phyloP scores from a whole-genome alignment of 1,284 basidiomycete species.

The Apiotrichum domesticum region DNA sequence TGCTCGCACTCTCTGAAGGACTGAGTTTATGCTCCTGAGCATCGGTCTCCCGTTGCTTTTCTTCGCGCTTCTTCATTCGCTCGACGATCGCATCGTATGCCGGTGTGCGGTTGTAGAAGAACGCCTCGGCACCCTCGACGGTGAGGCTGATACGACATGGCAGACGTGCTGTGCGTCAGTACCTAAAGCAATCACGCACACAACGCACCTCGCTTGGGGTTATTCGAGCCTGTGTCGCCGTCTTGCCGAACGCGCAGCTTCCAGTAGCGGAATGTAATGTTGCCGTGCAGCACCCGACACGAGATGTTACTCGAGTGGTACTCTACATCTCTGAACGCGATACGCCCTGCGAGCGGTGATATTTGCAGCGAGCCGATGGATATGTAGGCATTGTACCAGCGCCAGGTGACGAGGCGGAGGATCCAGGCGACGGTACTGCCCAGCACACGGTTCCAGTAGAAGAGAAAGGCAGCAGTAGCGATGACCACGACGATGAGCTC shows the following conservation, averaged over 20 bases:
- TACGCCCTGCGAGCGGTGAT: slow-evolving; percentile 76
- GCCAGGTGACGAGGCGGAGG: slow-evolving; percentile 44
- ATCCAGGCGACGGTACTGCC: slow-evolving; percentile 55
- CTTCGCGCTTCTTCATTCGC: slow-evolving; percentile 55
- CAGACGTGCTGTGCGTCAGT: slow-evolving; percentile 41
- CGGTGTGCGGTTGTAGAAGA: slow-evolving; percentile 79
- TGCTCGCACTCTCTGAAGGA: slow-evolving; percentile 3
- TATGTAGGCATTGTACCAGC: slow-evolving; percentile 40
- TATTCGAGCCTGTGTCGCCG: slow-evolving; percentile 35
- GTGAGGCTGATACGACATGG: slow-evolving; percentile 72
- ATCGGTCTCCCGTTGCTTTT: not conserved
- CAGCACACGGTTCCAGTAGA: slow-evolving; percentile 82
- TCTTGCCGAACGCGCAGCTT: slow-evolving; percentile 61
- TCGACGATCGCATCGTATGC: slow-evolving; percentile 78
- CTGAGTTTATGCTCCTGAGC: not conserved
- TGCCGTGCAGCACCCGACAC: slow-evolving; percentile 69
- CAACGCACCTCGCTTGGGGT: slow-evolving; percentile 31
- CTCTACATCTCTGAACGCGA: slow-evolving; percentile 74
- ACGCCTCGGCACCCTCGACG: slow-evolving; percentile 80
- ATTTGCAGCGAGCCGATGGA: slow-evolving; percentile 69
- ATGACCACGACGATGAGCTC: slow-evolving; percentile 66
- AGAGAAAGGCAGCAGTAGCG: slow-evolving; percentile 63
- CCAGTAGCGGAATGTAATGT: slow-evolving; percentile 90
- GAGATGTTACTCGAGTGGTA: slow-evolving; percentile 89
- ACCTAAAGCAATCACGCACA: too few species aligned